phyloP scores from a whole-genome alignment of 1,284 basidiomycete species.

The Spongiforma sp. region DNA sequence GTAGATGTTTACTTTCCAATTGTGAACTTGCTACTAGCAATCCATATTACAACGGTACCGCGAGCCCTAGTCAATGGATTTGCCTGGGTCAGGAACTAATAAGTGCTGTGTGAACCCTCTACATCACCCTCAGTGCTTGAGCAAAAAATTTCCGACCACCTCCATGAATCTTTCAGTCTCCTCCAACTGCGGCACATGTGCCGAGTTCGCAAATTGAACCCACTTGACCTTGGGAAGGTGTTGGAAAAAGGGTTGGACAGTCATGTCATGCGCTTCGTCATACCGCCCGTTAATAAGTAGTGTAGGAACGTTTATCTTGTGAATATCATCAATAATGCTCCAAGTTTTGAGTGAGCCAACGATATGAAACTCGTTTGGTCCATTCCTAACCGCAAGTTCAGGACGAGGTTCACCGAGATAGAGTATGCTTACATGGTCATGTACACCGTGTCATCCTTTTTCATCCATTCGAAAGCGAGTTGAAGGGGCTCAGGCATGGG shows the following conservation, averaged over 20 bases:
- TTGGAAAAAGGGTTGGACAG: conserved; percentile 50
- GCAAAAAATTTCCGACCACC: conserved; percentile 43
- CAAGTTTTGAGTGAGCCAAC: conserved; percentile 55
- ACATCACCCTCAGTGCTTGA: conserved; percentile 11
- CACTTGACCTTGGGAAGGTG: conserved; percentile 51
- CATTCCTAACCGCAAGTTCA: conserved; percentile 44
- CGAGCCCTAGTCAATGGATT: neutral
- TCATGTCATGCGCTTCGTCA: conserved; percentile 54
- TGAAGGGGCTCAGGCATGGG: conserved; percentile 47
- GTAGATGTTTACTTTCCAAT: conserved; percentile 17
- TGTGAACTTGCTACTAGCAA: conserved; percentile 13
- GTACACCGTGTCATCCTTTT: conserved; percentile 55
- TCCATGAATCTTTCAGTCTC: conserved; percentile 51
- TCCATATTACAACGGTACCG: neutral
- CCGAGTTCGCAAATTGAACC: conserved; percentile 50
- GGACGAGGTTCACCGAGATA: neutral
- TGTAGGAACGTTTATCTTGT: conserved; percentile 52
- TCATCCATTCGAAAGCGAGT: conserved; percentile 33
- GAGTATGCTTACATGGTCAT: conserved; percentile 45
- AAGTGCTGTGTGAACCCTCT: too few relatives aligned
- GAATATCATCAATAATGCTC: conserved; percentile 48
- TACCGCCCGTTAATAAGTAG: conserved; percentile 56
- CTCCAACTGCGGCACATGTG: conserved; percentile 52
- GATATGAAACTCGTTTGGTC: conserved; percentile 56
- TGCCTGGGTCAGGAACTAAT: too few relatives aligned